Base-by-base conservation (phyloP, 495 filamentous ascomycete genomes). In the Aspergillus sparsus region DNA sequence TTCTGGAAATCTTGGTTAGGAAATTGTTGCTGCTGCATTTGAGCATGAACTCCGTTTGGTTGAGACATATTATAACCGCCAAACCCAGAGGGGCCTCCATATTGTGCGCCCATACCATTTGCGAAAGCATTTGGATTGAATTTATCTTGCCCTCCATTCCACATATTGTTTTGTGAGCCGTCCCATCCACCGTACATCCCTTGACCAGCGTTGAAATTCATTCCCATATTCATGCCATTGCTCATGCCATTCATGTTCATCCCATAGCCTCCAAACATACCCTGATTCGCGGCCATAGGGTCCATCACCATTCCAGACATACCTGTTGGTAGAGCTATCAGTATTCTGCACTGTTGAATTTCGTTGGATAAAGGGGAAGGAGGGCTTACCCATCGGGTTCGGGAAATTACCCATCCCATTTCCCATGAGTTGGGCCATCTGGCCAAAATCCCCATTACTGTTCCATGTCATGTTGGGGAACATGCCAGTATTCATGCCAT, bases 211-310 rank as follows among this genome's bases (percentile, higher is more conserved):
- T 87, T 85, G 82, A 85, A 93, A 65, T 87, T 89, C 80, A 82
- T 77, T 77, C 87, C 89, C 85, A 88, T 87, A 67, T 87, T 87
- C 90, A 94, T 92, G 74, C 87, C 89, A 84, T 88, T 90, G 79
- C 86, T 89, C 90, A 92, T 92, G 80, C 87, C 88, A 84, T 87
- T 87, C 88, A 93, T 93, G 83, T 88, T 90, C 89, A 92, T 92
- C 79, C 87, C 87, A 77, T 87, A 93, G 59, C 88, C 90, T 74
- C 89, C 87, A 83, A 89, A 90, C 88, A 95, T 93, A 73, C 84
- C 87, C 75, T 94, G 89, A 74, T 77, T 79, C 84, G 91, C 90
- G 77, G 81, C 80, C 89, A 93, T 93, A 66, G 89, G 90, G 80
- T 92, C 90, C 89, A 96, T 92, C 70, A 78, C 79, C 87, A 93